Base-by-base conservation (phyloP, 2,329 filamentous ascomycete species). In the Xylariales sp. region DNA sequence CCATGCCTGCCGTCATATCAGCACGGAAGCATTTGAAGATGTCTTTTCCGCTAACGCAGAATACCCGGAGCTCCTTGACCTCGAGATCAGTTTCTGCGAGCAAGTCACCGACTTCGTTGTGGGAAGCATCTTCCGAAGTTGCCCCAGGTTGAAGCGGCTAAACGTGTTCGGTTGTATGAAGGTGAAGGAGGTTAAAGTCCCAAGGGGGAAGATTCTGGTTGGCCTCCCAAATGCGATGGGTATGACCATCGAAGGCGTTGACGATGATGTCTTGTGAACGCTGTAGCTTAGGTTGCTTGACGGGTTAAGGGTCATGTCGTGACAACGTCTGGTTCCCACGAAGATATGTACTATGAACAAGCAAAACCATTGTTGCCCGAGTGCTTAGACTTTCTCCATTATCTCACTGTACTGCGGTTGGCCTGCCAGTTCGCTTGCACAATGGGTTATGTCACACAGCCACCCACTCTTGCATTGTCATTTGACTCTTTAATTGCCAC, bases 1-100 rank as follows among this genome's bases (percentile, higher is more conserved):
- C n/a, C 78, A 87, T 11, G 86, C 84, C 0, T 95, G 88, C 57
- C 83, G 91, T 3, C 85, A 95, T 59, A 90, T 97, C 48, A 75
- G 79, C 2, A 71, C 75, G 24, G 66, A 76, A 12, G 80, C 86
- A 0, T 89, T 95, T 45, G 80, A 87, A 47, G 74, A 82, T 8
- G 82, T 85, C 1, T 96, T 97, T 54, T 65, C 69, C 5, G 62
- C 66, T 7, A 71, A 71, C 18, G 76, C 73, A 32, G 47, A 40
- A 1, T 96, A 94, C 51, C 80, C 84, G 0, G 69, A 79, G 9
- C 70, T 97, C 24, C 68, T 70, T 46, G 76, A 84, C 43, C 68
- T 95, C 31, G 88, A 95, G 58, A 69, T 93, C 31, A 86, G 83
- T 40, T 94, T 95, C 60, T 84, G 81, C 50, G 78, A 81, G 42